These are phyloP conservation scores for Stephania yunnanensis DNA, from an alignment of 164 flowering plant species.

Conservation along the genomic window DNA sequence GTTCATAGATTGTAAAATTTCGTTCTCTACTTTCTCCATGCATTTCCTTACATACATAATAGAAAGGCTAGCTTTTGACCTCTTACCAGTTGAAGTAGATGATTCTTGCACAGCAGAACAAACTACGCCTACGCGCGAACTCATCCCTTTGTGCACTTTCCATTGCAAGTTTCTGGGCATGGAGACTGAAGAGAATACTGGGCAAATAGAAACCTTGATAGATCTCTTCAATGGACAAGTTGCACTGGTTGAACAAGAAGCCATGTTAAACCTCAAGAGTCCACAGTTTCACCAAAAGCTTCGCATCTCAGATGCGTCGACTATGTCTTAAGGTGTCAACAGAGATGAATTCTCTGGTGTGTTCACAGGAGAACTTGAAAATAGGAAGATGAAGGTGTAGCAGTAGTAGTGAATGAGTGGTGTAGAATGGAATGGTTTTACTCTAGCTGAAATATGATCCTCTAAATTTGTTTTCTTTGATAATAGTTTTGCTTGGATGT, in stretches of 20 bases:
- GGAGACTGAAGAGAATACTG: conserved; percentile 12
- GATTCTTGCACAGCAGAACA: conserved; percentile 29
- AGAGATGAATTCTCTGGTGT: neutral
- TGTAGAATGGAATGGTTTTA: conserved; percentile 11
- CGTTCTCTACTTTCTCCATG: neutral
- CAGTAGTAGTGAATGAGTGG: conserved; percentile 4
- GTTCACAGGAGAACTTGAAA: neutral
- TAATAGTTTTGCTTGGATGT: conserved; percentile 5
- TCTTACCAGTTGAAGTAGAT: conserved; percentile 20
- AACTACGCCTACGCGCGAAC: conserved; percentile 12
- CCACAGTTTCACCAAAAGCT: neutral
- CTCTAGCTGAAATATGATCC: conserved; percentile 11
- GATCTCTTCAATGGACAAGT: conserved; percentile 11
- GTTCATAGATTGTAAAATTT: neutral
- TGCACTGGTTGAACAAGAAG: conserved; percentile 15
- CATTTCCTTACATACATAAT: too few relatives aligned
- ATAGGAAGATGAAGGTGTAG: neutral
- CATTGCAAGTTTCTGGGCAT: neutral
- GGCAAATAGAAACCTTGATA: conserved; percentile 4
- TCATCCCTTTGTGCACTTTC: neutral
- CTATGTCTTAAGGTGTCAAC: neutral
- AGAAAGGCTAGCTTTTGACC: neutral
- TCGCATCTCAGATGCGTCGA: neutral
- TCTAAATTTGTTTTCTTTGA: conserved; percentile 4
- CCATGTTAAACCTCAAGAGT: conserved; percentile 13